Percentiles rank a stretch among this genome's conserved stretches.
phyloP scores from a whole-genome alignment of 2,329 filamentous ascomycete genomes.

The Cladosporium sp. region DNA sequence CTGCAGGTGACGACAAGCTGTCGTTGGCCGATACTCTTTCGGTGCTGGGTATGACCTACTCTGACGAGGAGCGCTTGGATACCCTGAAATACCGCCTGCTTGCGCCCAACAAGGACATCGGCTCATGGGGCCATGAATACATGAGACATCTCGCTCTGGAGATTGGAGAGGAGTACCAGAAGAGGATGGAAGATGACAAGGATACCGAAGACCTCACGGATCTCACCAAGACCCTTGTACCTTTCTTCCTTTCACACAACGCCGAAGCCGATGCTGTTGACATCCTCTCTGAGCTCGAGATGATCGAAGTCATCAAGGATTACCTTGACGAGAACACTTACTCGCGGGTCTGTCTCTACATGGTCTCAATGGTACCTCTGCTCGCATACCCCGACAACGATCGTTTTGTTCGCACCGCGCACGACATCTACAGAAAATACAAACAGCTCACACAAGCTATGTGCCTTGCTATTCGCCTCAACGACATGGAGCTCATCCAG shows the following conservation, averaged over 20 bases:
- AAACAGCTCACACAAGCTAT: constrained; percentile 92
- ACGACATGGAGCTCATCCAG: constrained; percentile 74
- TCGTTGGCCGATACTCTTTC: constrained; percentile 92
- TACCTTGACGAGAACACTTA: constrained; percentile 95
- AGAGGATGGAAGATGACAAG: constrained; percentile 80
- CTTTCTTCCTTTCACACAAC: constrained; percentile 94
- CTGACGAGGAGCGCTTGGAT: constrained; percentile 82
- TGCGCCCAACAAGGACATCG: constrained; percentile 85
- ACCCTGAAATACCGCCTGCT: constrained; percentile 93
- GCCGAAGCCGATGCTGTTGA: constrained; percentile 98
- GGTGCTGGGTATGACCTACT: constrained; percentile 98
- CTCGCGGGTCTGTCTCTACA: constrained; percentile 88
- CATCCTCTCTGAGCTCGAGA: constrained; percentile 93
- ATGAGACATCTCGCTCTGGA: constrained; percentile 92
- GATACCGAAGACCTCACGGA: constrained; percentile 79
- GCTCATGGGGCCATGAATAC: constrained; percentile 98
- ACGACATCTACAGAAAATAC: constrained; percentile 90
- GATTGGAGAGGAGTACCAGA: constrained; percentile 90
- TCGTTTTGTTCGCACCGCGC: constrained; percentile 86
- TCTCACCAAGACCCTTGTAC: constrained; percentile 78
- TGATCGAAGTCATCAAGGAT: constrained; percentile 85
- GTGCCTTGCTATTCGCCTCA: constrained; percentile 87
- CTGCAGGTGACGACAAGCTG: constrained; percentile 76
- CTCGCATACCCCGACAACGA: constrained; percentile 98
- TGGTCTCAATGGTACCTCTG: constrained; percentile 98